Evolutionary conservation across 306 rosid species (phyloP).

Genomic region (Rubus parviflorus): DNA sequence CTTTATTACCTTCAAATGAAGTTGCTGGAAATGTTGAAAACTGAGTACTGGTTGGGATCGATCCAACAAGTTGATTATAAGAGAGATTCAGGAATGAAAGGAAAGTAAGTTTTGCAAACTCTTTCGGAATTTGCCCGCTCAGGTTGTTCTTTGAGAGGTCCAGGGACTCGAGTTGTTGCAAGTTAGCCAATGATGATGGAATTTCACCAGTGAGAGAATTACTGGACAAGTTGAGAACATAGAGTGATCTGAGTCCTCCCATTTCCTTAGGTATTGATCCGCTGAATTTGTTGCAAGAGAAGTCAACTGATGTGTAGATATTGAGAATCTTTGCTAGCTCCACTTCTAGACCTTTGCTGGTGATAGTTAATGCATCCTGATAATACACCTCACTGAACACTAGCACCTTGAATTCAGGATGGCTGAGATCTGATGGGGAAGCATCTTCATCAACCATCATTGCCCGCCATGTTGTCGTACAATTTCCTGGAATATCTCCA

Average conservation of each 20-base stretch:
- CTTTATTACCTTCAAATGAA: constrained; percentile 28
- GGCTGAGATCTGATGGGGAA: neutral
- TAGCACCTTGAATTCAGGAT: constrained; percentile 8
- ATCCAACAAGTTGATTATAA: constrained; percentile 25
- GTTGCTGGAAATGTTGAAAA: constrained; percentile 13
- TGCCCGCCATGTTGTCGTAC: constrained; percentile 16
- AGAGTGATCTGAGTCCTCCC: constrained; percentile 19
- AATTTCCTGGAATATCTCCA: constrained; percentile 22
- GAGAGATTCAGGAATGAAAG: constrained; percentile 27
- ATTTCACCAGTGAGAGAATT: constrained; percentile 25
- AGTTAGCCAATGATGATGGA: constrained; percentile 26
- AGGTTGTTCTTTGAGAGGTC: constrained; percentile 30
- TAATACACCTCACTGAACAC: constrained; percentile 12
- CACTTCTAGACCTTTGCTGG: constrained; percentile 31
- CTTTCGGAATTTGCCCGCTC: constrained; percentile 18
- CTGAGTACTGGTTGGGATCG: constrained; percentile 22
- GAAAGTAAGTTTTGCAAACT: constrained; percentile 26
- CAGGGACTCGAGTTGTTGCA: constrained; percentile 28
- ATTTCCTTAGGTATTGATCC: constrained; percentile 28
- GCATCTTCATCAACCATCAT: constrained; percentile 19
- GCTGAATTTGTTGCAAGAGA: constrained; percentile 26
- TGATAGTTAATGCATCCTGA: constrained; percentile 36
- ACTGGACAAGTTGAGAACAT: constrained; percentile 30
- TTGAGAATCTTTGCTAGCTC: constrained; percentile 36
- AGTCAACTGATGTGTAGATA: constrained; percentile 38